Base-by-base conservation (phyloP, 1,139 yeast species). In the Diutina ranongensis region DNA sequence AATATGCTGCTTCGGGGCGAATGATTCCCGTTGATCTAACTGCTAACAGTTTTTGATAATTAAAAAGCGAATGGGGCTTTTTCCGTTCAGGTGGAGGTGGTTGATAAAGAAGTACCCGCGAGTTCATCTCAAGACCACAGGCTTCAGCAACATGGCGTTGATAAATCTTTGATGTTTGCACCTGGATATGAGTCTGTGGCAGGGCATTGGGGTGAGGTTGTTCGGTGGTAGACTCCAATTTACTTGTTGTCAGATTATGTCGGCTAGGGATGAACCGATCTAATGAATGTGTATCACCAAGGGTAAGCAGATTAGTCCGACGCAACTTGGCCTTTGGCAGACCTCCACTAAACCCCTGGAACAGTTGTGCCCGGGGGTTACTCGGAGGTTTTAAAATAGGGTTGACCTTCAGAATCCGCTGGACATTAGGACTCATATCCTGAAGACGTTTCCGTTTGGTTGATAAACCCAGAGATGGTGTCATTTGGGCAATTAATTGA, bases 81-180 rank as follows among this genome's bases (percentile, higher is more conserved):
- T 73, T 70, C 20, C 84, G 67, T 54, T 79, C 86, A 2, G 97
- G 97, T 10, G 97, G 92, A 38, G 75, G 68, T 18, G 95, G 95
- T 61, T 86, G 86, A 61, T 84, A 92, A 56, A 87, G 89, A 49
- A 92, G 67, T 40, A 92, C 86, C 51, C 97, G 72, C 49, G 87
- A 83, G 53, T 87, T 83, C 59, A 87, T 77, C 48, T 85, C 84
- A 47, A 89, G 71, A 0, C 97, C 97, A 60, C 97, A 88, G 0
- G 97, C 97, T 60, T 85, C 86, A 0, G 97, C 97, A 9, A 89
- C 95, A 45, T 87, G 83, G 54, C 81, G 79, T 60, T 84, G 85
- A 60, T 87, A 87, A 3, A 82, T 79, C 52, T 77, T 72, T 35
- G 80, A 73, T 1, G 85, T 78, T 58, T 82, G 88, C 1, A 83